Conservation (phyloP, 1,139 yeast genomes). For the Arxiozyma slooffiae region DNA sequence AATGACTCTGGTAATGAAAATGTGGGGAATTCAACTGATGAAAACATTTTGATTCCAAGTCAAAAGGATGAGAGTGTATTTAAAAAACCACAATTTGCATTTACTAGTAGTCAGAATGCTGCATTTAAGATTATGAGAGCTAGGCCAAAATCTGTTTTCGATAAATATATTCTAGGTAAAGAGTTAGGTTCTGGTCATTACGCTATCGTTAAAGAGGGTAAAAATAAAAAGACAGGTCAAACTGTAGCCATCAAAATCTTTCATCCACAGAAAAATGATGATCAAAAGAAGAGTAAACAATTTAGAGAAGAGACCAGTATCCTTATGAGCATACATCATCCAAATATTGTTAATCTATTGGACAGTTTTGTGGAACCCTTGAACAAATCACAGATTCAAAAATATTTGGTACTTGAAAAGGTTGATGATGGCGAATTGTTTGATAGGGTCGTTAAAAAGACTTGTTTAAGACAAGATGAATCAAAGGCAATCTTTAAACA, state of each 20-base stretch:
- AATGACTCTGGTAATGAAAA: neutral
- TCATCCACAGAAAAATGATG: constrained; percentile 53
- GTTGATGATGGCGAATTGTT: constrained; percentile 68
- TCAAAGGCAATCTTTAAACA: constrained; percentile 54
- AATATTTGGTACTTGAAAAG: constrained; percentile 62
- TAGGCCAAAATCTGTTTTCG: constrained; percentile 36
- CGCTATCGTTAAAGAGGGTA: constrained; percentile 66
- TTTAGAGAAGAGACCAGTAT: constrained; percentile 61
- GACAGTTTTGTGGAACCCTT: constrained; percentile 64
- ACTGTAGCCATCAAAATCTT: constrained; percentile 68
- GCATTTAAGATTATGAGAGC: constrained; percentile 11
- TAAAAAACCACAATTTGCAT: constrained; percentile 23
- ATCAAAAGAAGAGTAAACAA: constrained; percentile 38
- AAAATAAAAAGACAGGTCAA: constrained; percentile 46
- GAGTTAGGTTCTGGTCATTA: constrained; percentile 70
- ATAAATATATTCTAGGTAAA: constrained; percentile 50
- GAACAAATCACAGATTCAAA: constrained; percentile 44
- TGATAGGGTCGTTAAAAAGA: constrained; percentile 57
- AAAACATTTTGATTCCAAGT: neutral
- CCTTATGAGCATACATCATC: constrained; percentile 56
- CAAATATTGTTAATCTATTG: constrained; percentile 57
- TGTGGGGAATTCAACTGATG: neutral
- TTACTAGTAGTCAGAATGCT: constrained; percentile 21
- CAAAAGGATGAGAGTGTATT: constrained; percentile 15
- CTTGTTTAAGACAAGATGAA: constrained; percentile 50